Evolutionary conservation across 140 eudicot species (phyloP).

Genomic region (Senecio squalidus): DNA sequence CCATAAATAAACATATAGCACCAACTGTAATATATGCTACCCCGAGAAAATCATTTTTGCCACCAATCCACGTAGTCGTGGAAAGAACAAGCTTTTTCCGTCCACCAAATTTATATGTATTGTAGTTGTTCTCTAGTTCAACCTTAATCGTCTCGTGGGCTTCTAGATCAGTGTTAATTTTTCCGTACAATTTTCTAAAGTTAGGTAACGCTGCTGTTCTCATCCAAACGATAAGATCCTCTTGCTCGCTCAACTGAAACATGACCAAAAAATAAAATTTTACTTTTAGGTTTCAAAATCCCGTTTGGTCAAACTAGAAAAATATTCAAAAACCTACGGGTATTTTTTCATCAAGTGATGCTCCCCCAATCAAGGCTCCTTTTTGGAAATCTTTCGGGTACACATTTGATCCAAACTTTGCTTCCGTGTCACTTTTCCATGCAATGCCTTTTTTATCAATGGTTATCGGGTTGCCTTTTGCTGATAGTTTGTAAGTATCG

Average conservation of each 20-base stretch:
- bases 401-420: constrained; percentile 1
- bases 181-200: constrained; percentile 5
- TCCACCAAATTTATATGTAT: constrained; percentile 4
- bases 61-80: constrained; percentile 3
- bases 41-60: constrained; percentile 5
- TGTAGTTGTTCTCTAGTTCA: constrained; percentile 9
- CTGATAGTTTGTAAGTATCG: constrained; percentile 9
- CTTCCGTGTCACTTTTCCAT: constrained; percentile 3
- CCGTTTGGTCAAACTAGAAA: neutral
- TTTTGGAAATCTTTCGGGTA: constrained; percentile 7
- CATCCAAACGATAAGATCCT: constrained; percentile 12
- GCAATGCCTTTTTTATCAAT: constrained; percentile 6
- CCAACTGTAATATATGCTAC: neutral
- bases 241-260: constrained; percentile 6
- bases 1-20: constrained; percentile 5
- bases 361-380: constrained; percentile 8
- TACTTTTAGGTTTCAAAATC: neutral
- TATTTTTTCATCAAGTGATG: constrained; percentile 2
- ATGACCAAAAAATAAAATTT: neutral
- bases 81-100: constrained; percentile 3
- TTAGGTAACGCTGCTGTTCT: constrained; percentile 8
- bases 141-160: constrained; percentile 7
- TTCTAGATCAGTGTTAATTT: constrained; percentile 3
- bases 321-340: neutral
- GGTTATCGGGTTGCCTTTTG: neutral